Base-by-base conservation (phyloP, 768 basidiomycete genomes). In the Porphyrellus cyaneotinctus region DNA sequence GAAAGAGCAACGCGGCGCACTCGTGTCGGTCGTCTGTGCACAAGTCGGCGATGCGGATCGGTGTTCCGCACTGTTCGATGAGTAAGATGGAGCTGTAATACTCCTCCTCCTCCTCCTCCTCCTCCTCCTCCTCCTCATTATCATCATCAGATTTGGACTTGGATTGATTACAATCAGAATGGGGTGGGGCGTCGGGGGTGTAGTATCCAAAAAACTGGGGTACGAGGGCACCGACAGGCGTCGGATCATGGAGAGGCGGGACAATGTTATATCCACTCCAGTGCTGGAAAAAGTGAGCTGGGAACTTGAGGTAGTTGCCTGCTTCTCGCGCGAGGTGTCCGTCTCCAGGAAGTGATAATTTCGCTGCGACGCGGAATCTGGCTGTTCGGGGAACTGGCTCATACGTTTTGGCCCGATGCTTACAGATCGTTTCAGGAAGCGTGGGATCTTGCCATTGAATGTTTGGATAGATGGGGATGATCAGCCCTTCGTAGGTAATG, bases 191-290 rank as follows among this genome's bases (percentile, higher is more conserved):
- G 37, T 54, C 53, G 22, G 62, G 23, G 1, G 24, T 53, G 59
- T 84, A 85, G 65, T 79, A 82, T 2, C 85, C 83, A 59, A 80
- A 85, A 66, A 77, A 85, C 62, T 83, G 81, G 2, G 85, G 84
- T 5, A 80, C 77, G 43, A 84, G 52, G 0, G 84, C 74, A 9
- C 73, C 73, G 6, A 78, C 66, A 1, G 80, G 78, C 0, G 75
- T 72, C 0, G 81, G 82, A 52, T 75, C 67, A 26, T 70, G 65
- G 10, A 80, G 33, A 20, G 66, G 65, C 2, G 56, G 52, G 23
- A 63, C 18, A 28, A 61, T 24, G 32, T 68, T 67, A 49, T 61
- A 65, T 12, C 59, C 61, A 5, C 37, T 52, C 64, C 65, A 67
- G 45, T 65, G 59, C 39, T 67, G 56, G 37, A 65, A 65, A 33